Percentiles rank a stretch among this genome's conserved stretches.
These are phyloP conservation scores for Chlamydomonas applanata DNA, from an alignment of 139 green algal genomes.

Conservation along the genomic window DNA sequence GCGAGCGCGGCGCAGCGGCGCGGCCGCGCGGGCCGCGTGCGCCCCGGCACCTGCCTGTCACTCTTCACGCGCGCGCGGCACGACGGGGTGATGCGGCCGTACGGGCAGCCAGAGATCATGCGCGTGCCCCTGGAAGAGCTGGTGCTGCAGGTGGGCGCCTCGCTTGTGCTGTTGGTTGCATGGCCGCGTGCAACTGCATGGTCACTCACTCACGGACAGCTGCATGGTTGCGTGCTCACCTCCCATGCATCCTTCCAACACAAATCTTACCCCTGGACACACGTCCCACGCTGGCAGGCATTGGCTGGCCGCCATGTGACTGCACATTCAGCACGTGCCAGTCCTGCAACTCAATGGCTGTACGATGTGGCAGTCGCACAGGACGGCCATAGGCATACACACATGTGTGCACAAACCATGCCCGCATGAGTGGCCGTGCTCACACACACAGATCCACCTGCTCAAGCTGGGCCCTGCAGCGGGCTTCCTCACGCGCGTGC, in stretches of 20 bases:
- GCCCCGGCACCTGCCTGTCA: slow-evolving; percentile 80
- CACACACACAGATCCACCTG: slow-evolving; percentile 71
- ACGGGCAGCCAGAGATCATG: slow-evolving; percentile 84
- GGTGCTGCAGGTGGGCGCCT: slow-evolving; percentile 75
- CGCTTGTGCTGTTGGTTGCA: neutral
- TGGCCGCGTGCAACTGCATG: neutral
- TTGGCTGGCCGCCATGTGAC: no score
- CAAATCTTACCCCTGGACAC: neutral
- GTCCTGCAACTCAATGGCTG: no score
- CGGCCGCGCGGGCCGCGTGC: slow-evolving; percentile 84
- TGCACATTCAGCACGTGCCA: no score
- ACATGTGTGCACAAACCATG: no score
- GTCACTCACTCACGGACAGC: neutral
- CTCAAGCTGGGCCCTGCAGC: slow-evolving; percentile 68
- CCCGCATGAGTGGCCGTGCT: no score
- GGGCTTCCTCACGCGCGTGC: slow-evolving; percentile 65
- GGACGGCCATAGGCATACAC: no score
- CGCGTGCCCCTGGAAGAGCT: slow-evolving; percentile 92
- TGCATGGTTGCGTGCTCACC: no score
- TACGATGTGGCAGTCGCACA: no score
- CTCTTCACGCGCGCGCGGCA: slow-evolving; percentile 69
- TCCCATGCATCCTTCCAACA: neutral
- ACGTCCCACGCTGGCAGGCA: no score
- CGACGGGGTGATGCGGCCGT: slow-evolving; percentile 67
- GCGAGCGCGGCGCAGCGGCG: slow-evolving; percentile 55